phyloP scores from a whole-genome alignment of 2,329 filamentous ascomycete species.

The Cercospora beticola region DNA sequence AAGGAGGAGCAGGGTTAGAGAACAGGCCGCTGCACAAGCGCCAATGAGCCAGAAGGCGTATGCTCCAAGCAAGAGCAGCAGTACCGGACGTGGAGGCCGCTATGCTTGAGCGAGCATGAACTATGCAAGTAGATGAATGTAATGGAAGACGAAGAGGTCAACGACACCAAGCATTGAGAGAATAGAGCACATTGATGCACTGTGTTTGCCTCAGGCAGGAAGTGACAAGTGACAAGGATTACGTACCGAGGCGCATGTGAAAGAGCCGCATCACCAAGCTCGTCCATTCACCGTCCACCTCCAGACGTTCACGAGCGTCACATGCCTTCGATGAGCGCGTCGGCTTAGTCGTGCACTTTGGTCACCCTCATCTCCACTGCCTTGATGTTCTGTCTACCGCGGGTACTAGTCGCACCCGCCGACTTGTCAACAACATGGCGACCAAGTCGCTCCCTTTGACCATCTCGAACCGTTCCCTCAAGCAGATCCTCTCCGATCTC shows the following conservation, averaged over 20 bases:
- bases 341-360: slow-evolving; percentile 3
- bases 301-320: neutral
- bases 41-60: slow-evolving; percentile 16
- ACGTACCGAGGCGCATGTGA: slow-evolving; percentile 11
- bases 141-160: neutral
- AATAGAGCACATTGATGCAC: neutral
- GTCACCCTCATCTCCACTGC: neutral
- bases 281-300: neutral
- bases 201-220: neutral
- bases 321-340: neutral
- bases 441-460: slow-evolving; percentile 20
- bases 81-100: neutral
- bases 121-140: neutral
- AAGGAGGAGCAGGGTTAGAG: slow-evolving; percentile 14
- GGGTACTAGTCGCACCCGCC: neutral
- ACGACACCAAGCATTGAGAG: neutral
- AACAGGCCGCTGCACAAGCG: slow-evolving; percentile 1
- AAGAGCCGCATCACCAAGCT: slow-evolving; percentile 4
- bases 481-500: slow-evolving; percentile 49
- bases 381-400: neutral
- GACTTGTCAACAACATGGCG: slow-evolving; percentile 23
- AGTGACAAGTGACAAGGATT: neutral
- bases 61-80: slow-evolving; percentile 14
- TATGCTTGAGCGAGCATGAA: slow-evolving; percentile 4
- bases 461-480: slow-evolving; percentile 36